Conservation (phyloP, 192 early-diverging fungal genomes). For the Helicostylum pulchrum region DNA sequence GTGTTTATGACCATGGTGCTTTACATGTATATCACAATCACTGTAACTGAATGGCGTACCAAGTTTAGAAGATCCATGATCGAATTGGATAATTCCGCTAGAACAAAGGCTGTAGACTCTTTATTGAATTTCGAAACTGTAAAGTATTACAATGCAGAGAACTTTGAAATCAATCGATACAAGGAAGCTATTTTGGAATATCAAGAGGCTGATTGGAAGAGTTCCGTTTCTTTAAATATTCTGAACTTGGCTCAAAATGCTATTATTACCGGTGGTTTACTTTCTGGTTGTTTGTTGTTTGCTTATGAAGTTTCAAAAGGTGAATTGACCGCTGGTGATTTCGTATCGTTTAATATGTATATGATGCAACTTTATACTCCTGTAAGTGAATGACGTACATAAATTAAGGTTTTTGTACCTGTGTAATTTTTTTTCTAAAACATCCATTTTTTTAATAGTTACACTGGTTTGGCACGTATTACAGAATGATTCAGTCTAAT, state of each 20-base stretch:
- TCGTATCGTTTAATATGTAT: constrained; percentile 86
- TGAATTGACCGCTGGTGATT: constrained; percentile 73
- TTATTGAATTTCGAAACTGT: constrained; percentile 98
- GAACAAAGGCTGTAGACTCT: constrained; percentile 87
- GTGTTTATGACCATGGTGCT: constrained; percentile 83
- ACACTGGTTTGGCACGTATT: constrained; percentile 92
- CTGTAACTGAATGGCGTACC: constrained; percentile 86
- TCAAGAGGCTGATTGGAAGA: constrained; percentile 85
- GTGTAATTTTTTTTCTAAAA: constrained; percentile 46
- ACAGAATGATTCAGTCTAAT: constrained; percentile 90
- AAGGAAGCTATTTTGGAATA: constrained; percentile 71
- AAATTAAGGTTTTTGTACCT: constrained; percentile 61
- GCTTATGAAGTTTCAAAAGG: constrained; percentile 79
- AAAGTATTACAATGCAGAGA: constrained; percentile 94
- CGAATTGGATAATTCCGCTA: constrained; percentile 80
- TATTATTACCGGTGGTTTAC: constrained; percentile 81
- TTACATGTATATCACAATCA: constrained; percentile 80
- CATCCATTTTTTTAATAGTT: constrained; percentile 37
- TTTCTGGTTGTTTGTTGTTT: constrained; percentile 77
- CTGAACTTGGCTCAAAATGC: constrained; percentile 87
- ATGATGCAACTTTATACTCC: constrained; percentile 89
- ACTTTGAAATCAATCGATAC: constrained; percentile 82
- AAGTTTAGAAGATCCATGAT: constrained; percentile 79
- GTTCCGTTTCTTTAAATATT: constrained; percentile 66
- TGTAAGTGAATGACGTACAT: constrained; percentile 43